Base-by-base conservation (phyloP, 345 rosid genomes). In the Melastoma malabathricum region DNA sequence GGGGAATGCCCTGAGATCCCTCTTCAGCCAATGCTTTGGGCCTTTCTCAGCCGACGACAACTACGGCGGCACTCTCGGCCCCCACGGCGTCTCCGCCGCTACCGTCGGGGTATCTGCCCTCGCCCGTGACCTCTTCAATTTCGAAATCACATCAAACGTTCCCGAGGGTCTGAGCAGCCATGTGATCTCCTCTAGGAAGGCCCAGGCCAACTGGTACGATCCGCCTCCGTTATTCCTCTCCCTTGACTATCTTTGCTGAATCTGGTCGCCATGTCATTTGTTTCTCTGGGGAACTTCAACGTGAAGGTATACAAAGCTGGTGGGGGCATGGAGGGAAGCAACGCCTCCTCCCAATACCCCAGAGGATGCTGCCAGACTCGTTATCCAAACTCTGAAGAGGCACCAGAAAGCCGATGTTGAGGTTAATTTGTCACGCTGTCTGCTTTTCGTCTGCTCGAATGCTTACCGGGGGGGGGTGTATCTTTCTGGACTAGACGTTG, bases 201-300 rank as follows among this genome's bases (percentile, higher is more conserved):
- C 97, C 68, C 98, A 92, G 61, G 93, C 95, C 47, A 84, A 73
- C 50, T 92, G 98, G 96, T 86, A 79, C 25, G 25, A 22, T 22
- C 25, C 25, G 25, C 25, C 25, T 22, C 25, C 25, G 25, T 22
- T 22, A 22, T 4, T 22, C 25, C 2, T 22, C 25, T 22, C 25
- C 25, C 2, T 2, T 1, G 38, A 31, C n/a, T n/a, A 31, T 31
- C 3, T 31, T 31, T 31, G 38, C 38, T 2, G 38, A 31, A 31
- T 31, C 38, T 31, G 38, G 5, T 2, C 38, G 38, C 7, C 7
- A 2, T 31, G 18, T 56, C 22, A n/a, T 52, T 15, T 44, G 27
- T 10, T 23, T 10, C 10, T 4, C 29, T 59, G 31, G 3, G 38
- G 38, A 31, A 31, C 38, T 31, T 31, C 43, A 14, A 27, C 49